phyloP scores from a whole-genome alignment of 1,284 basidiomycete species.

The Moniliophthora roreri region DNA sequence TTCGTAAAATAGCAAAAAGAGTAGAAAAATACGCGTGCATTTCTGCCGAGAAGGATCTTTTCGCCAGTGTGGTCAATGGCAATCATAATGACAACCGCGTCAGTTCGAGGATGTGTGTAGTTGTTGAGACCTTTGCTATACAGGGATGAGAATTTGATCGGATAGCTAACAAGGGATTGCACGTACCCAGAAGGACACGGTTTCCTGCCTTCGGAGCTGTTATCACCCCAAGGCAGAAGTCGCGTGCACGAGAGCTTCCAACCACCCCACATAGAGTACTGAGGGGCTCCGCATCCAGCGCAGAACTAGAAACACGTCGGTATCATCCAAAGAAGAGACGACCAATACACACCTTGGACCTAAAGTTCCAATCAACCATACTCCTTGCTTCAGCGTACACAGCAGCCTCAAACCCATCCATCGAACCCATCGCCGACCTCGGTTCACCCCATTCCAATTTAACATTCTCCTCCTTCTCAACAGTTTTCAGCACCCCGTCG shows the following conservation, averaged over 20 bases:
- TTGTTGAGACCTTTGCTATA: slow-evolving; percentile 82
- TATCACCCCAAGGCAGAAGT: slow-evolving; percentile 69
- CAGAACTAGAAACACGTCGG: slow-evolving; percentile 64
- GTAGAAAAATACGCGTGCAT: slow-evolving; percentile 48
- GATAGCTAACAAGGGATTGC: slow-evolving; percentile 9
- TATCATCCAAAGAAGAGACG: slow-evolving; percentile 6
- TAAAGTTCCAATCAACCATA: slow-evolving; percentile 86
- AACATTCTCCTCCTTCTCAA: slow-evolving; percentile 13
- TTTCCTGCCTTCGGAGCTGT: slow-evolving; percentile 44
- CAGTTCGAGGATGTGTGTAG: slow-evolving; percentile 86
- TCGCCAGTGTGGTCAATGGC: slow-evolving; percentile 78
- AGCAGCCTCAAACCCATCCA: slow-evolving; percentile 63
- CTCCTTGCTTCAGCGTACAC: slow-evolving; percentile 78
- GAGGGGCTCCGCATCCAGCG: slow-evolving; percentile 79
- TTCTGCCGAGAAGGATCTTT: slow-evolving; percentile 84
- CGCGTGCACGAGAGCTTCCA: slow-evolving; percentile 90
- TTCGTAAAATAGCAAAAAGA: not conserved
- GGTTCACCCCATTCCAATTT: slow-evolving; percentile 68
- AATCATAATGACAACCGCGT: slow-evolving; percentile 92
- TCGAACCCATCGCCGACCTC: slow-evolving; percentile 53
- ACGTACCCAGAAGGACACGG: slow-evolving; percentile 69
- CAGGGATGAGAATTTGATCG: not conserved
- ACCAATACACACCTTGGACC: slow-evolving; percentile 86
- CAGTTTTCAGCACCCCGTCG: slow-evolving; percentile 3
- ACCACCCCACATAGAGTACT: slow-evolving; percentile 91